Evolutionary conservation across 2,329 filamentous ascomycete genomes (phyloP).

Genomic region (Cadophora gregata): DNA sequence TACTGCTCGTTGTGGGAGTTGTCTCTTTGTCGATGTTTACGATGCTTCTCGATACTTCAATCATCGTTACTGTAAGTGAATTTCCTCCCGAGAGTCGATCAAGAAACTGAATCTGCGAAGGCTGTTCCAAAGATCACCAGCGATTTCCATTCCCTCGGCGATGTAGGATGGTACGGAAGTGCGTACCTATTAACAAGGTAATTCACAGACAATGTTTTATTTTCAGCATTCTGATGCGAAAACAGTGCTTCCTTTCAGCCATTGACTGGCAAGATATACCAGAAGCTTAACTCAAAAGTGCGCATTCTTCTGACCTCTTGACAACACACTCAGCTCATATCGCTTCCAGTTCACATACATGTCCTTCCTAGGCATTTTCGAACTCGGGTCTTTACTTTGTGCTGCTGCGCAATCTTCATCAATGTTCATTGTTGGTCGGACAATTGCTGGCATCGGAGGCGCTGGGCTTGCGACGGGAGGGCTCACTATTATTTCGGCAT

Average conservation of each 20-base stretch:
- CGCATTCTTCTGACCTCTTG: not conserved
- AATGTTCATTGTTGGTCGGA: conserved; percentile 61
- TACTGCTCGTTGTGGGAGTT: conserved; percentile 41
- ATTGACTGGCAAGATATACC: conserved; percentile 58
- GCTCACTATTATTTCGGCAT: conserved; percentile 56
- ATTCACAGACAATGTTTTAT: not conserved
- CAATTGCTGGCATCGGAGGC: conserved; percentile 58
- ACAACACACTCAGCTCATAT: not conserved
- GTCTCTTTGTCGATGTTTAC: conserved; percentile 54
- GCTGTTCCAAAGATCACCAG: conserved; percentile 57
- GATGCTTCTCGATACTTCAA: conserved; percentile 58
- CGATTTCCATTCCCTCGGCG: conserved; percentile 55
- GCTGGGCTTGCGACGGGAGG: conserved; percentile 59
- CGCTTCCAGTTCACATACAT: conserved; percentile 48
- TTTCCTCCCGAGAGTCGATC: not conserved
- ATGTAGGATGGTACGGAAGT: conserved; percentile 63
- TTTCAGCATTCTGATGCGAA: not conserved
- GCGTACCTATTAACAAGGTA: conserved; percentile 52
- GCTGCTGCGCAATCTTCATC: conserved; percentile 53
- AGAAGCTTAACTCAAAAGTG: conserved; percentile 47
- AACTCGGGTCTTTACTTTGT: conserved; percentile 62
- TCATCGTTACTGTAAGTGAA: conserved; percentile 54
- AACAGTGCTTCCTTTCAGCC: conserved; percentile 56
- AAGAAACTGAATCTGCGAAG: conserved; percentile 32
- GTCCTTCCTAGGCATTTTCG: conserved; percentile 55